A percentile compares a stretch with the other conserved stretches of the same genome.
Conservation (phyloP, 495 filamentous ascomycete genomes). For the Penicillium waksmanii region DNA sequence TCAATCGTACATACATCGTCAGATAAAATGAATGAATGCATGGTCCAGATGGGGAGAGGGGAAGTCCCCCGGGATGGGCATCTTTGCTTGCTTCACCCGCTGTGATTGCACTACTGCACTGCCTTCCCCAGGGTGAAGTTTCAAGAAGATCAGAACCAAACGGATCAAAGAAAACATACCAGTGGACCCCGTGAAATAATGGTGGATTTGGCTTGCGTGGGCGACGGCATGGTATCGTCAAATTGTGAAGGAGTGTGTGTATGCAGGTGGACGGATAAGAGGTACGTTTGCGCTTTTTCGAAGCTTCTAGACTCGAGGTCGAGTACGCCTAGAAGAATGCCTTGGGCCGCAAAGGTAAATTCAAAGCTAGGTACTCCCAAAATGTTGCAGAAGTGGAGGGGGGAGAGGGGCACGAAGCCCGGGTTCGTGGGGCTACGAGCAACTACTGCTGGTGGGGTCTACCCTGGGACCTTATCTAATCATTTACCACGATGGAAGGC, state of each 20-base stretch:
- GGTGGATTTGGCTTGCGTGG: conserved; percentile 40
- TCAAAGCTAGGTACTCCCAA: background rate
- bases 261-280: background rate
- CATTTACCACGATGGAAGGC: background rate
- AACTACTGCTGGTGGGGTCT: background rate
- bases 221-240: conserved; percentile 26
- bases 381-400: conserved; percentile 2
- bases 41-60: background rate
- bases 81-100: background rate
- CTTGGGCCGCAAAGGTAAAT: conserved; percentile 4
- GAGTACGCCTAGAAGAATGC: background rate
- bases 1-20: conserved; percentile 1
- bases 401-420: background rate
- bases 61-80: background rate
- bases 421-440: background rate
- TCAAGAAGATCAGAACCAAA: background rate
- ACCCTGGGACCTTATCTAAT: conserved; percentile 2
- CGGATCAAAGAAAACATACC: conserved; percentile 30
- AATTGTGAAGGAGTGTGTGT: background rate
- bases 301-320: conserved; percentile 1
- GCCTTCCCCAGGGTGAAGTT: background rate
- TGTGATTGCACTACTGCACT: background rate
- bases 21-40: background rate
- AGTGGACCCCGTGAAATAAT: conserved; percentile 53
- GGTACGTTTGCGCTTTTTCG: background rate